Evolutionary conservation across 2,329 filamentous ascomycete genomes (phyloP).

Genomic region (Colletotrichum cuscutae): DNA sequence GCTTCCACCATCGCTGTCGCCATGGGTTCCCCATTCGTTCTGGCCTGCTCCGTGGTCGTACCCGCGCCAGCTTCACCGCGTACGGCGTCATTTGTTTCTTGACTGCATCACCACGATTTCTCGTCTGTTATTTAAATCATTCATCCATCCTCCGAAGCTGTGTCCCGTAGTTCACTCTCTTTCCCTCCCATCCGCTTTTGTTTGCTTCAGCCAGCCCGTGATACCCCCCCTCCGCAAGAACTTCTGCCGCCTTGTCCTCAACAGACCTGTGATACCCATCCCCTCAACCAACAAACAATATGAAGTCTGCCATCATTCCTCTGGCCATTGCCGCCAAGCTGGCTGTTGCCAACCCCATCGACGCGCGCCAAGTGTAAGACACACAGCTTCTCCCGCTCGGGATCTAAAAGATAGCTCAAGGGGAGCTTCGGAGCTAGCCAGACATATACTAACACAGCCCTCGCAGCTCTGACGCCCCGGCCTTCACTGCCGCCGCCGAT

Average conservation of each 20-base stretch:
- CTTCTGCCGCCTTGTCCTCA: neutral
- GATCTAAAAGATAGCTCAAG: neutral
- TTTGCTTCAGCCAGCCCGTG: constrained; percentile 17
- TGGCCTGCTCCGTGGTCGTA: constrained; percentile 20
- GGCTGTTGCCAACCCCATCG: constrained; percentile 16
- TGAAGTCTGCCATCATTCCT: constrained; percentile 22
- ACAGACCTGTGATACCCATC: constrained; percentile 4
- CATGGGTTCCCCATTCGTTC: constrained; percentile 23
- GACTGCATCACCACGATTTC: constrained; percentile 20
- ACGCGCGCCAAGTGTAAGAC: constrained; percentile 28
- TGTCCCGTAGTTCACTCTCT: neutral
- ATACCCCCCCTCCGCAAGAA: constrained; percentile 11
- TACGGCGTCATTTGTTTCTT: constrained; percentile 32
- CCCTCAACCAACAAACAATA: neutral
- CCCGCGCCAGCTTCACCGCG: constrained; percentile 24
- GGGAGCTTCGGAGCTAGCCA: neutral
- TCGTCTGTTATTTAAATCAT: constrained; percentile 24
- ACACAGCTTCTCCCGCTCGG: neutral
- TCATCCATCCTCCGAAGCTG: neutral
- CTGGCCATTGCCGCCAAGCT: constrained; percentile 26
- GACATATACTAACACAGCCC: constrained; percentile 6
- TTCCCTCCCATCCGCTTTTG: neutral
- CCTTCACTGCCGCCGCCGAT: constrained; percentile 42
- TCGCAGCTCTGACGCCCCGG: constrained; percentile 22
- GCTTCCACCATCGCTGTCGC: constrained; percentile 25